phyloP scores from a whole-genome alignment of 2,329 filamentous ascomycete species.

The Fusarium pseudonygamai region DNA sequence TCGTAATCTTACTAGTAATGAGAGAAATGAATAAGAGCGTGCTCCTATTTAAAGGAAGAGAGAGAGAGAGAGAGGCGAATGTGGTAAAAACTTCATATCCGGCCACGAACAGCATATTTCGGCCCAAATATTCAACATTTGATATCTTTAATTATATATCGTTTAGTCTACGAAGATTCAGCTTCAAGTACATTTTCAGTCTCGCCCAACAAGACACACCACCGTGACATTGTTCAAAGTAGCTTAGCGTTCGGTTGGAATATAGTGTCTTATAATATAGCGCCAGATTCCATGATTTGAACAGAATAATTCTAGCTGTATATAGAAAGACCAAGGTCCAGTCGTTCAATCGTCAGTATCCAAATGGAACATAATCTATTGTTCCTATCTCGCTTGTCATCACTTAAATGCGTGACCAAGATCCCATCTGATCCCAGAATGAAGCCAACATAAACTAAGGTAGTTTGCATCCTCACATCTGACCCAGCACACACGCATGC shows the following conservation, averaged over 20 bases:
- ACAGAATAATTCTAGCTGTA: not conserved
- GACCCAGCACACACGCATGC: constrained; percentile 33
- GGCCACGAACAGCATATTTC: constrained; percentile 9
- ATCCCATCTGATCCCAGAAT: constrained; percentile 35
- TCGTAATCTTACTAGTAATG: constrained; percentile 24
- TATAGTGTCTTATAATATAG: not conserved
- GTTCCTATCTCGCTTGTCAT: constrained; percentile 37
- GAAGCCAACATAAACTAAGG: constrained; percentile 32
- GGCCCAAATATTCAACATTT: constrained; percentile 12
- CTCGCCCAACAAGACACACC: not conserved
- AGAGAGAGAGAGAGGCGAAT: not conserved
- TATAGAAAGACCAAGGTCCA: not conserved
- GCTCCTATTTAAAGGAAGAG: not conserved
- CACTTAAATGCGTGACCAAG: constrained; percentile 38
- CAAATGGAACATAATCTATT: constrained; percentile 44
- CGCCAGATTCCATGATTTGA: not conserved
- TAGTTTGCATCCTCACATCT: constrained; percentile 38
- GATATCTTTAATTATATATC: constrained; percentile 17
- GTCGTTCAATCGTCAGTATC: constrained; percentile 30
- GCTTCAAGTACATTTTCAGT: not conserved
- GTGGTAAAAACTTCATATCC: constrained; percentile 4
- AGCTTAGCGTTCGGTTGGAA: not conserved
- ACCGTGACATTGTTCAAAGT: not conserved
- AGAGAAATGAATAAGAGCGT: not conserved
- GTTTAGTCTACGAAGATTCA: not conserved